Evolutionary conservation across 495 filamentous ascomycete species (phyloP).

Genomic region (Xylaria sp.): DNA sequence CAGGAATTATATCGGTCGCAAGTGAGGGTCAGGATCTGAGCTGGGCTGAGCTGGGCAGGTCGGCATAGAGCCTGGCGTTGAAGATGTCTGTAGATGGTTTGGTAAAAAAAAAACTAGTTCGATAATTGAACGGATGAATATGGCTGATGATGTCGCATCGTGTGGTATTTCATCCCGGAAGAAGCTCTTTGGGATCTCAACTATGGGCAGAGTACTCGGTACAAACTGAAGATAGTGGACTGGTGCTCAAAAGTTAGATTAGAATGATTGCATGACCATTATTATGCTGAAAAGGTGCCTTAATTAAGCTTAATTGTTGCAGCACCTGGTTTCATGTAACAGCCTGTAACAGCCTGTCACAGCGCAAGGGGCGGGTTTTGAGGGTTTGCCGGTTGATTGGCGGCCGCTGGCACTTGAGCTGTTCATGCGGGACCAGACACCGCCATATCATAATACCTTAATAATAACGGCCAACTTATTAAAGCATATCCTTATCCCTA

Average conservation of each 20-base stretch:
- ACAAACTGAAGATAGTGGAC: background rate
- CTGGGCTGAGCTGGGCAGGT: background rate
- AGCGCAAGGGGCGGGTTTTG: background rate
- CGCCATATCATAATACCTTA: background rate
- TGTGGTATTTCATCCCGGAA: background rate
- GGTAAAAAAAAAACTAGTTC: slow-evolving; percentile 2
- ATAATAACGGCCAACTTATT: background rate
- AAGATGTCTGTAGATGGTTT: background rate
- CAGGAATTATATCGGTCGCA: too few relatives aligned
- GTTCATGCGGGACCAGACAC: background rate
- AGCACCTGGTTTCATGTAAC: background rate
- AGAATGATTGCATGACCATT: too few relatives aligned
- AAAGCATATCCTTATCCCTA: too few relatives aligned
- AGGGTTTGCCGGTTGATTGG: slow-evolving; percentile 21
- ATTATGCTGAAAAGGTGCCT: background rate
- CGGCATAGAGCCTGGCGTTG: slow-evolving; percentile 13
- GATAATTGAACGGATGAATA: background rate
- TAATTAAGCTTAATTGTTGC: too few relatives aligned
- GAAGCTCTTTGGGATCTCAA: background rate
- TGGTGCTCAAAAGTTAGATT: background rate
- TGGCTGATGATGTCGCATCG: background rate
- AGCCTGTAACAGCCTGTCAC: too few relatives aligned
- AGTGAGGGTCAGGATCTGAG: background rate
- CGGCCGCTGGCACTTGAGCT: slow-evolving; percentile 27
- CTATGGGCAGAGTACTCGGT: too few relatives aligned